A percentile compares a stretch with the other conserved stretches of the same genome.
Conservation (phyloP, 495 filamentous ascomycete species). For the Amphirosellinia nigrospora region DNA sequence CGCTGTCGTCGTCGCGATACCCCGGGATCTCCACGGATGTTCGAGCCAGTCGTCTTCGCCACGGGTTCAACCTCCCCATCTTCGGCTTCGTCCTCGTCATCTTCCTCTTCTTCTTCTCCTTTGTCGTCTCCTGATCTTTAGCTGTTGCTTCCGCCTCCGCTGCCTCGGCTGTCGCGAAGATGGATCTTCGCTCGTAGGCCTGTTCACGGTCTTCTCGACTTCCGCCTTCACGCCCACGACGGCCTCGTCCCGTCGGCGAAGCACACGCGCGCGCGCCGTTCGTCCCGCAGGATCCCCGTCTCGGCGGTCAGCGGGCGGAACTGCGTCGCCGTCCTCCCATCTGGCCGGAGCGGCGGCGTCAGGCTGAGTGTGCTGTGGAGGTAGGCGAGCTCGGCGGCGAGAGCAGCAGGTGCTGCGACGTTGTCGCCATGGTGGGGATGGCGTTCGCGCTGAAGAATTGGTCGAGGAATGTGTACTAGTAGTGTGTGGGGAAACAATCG, state of each 20-base stretch:
- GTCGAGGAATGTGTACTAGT: background rate
- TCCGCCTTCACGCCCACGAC: conserved; percentile 95
- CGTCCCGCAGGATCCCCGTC: conserved; percentile 83
- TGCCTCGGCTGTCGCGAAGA: conserved; percentile 36
- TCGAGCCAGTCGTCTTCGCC: conserved; percentile 75
- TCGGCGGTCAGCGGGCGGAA: conserved; percentile 93
- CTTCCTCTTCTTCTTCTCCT: conserved; percentile 38
- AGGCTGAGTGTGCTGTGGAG: conserved; percentile 85
- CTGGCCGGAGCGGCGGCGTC: conserved; percentile 83
- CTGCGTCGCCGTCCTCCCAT: conserved; percentile 79
- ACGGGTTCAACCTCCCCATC: conserved; percentile 23
- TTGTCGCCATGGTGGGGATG: conserved; percentile 32
- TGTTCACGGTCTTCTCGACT: conserved; percentile 69
- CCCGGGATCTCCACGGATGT: conserved; percentile 83
- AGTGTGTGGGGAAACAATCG: background rate
- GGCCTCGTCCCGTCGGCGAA: conserved; percentile 96
- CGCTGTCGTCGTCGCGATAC: conserved; percentile 85
- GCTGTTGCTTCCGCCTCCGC: conserved; percentile 36
- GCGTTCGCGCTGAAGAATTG: background rate
- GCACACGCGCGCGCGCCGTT: conserved; percentile 91
- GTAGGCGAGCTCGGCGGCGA: conserved; percentile 95
- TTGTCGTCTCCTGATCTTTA: background rate
- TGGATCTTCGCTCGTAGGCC: conserved; percentile 16
- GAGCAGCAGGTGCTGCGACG: conserved; percentile 66
- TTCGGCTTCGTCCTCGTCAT: conserved; percentile 37